These are phyloP conservation scores for Striga asiatica DNA, from an alignment of 257 asterid species.

Conservation along the genomic window DNA sequence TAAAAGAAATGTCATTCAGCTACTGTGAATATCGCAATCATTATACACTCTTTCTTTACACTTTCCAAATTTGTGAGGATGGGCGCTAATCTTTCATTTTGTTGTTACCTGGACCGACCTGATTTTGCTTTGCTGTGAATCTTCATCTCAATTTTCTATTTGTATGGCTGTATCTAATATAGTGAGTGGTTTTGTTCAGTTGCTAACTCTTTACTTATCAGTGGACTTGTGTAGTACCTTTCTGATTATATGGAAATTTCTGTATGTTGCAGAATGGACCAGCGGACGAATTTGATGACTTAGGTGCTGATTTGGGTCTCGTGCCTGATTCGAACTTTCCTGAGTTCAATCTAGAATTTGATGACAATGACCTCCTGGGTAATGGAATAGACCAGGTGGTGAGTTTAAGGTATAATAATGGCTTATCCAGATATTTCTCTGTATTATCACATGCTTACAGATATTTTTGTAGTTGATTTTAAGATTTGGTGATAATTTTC, in stretches of 20 bases:
- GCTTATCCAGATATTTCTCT: background rate
- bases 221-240: background rate
- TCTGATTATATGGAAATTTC: slow-evolving; percentile 7
- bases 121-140: background rate
- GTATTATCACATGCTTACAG: too few species aligned
- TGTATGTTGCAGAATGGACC: slow-evolving; percentile 30
- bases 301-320: slow-evolving; percentile 31
- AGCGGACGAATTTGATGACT: slow-evolving; percentile 27
- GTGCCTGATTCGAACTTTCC: slow-evolving; percentile 27
- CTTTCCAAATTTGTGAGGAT: background rate
- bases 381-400: slow-evolving; percentile 24
- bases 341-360: slow-evolving; percentile 24
- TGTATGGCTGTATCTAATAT: background rate
- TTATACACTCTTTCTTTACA: background rate
- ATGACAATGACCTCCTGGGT: slow-evolving; percentile 17
- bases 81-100: background rate
- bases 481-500: background rate
- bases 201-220: background rate
- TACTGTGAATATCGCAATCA: background rate
- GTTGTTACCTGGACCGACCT: slow-evolving; percentile 1
- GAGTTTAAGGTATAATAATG: slow-evolving; percentile 36
- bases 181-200: background rate
- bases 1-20: background rate
- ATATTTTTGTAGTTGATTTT: background rate
- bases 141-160: background rate